A percentile compares a stretch with the other conserved stretches of the same genome.
phyloP scores from a whole-genome alignment of 2,329 filamentous ascomycete species.

The Penicillium freii region DNA sequence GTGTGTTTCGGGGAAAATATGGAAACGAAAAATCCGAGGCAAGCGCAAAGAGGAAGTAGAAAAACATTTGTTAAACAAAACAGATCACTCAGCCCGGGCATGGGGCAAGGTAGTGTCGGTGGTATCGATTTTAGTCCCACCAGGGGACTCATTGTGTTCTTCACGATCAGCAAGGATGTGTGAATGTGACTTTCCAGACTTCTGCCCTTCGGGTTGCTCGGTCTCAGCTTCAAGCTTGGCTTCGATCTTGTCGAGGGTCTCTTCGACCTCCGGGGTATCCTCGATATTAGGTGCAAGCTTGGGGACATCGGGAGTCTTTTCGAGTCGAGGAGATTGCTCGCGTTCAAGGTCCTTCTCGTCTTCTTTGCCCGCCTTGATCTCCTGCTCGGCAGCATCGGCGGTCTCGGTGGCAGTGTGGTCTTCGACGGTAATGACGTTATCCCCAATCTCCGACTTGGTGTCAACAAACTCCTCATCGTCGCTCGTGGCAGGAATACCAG shows the following conservation, averaged over 20 bases:
- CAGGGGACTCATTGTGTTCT: background rate
- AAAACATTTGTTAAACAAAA: background rate
- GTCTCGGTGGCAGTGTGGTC: background rate
- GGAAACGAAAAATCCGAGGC: background rate
- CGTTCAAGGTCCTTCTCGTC: background rate
- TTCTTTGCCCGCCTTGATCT: background rate
- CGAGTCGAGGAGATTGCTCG: background rate
- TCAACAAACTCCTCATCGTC: slow-evolving; percentile 28
- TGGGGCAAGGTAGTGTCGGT: slow-evolving; percentile 8
- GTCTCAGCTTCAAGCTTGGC: background rate
- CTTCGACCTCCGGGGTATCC: slow-evolving; percentile 5
- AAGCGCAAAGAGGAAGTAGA: background rate
- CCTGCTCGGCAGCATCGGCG: background rate
- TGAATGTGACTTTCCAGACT: background rate
- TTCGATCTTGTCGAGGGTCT: slow-evolving; percentile 9
- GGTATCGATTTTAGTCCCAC: background rate
- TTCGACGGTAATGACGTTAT: slow-evolving; percentile 1
- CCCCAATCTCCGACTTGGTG: slow-evolving; percentile 26
- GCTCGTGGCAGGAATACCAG: slow-evolving; percentile 15
- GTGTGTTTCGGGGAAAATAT: background rate
- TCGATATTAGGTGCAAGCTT: slow-evolving; percentile 1
- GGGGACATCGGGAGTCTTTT: background rate
- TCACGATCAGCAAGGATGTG: background rate
- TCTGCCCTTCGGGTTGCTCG: slow-evolving; percentile 1
- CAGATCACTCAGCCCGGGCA: slow-evolving; percentile 1